Conservation (phyloP, 306 rosid genomes). For the Cicer pinnatifidum region DNA sequence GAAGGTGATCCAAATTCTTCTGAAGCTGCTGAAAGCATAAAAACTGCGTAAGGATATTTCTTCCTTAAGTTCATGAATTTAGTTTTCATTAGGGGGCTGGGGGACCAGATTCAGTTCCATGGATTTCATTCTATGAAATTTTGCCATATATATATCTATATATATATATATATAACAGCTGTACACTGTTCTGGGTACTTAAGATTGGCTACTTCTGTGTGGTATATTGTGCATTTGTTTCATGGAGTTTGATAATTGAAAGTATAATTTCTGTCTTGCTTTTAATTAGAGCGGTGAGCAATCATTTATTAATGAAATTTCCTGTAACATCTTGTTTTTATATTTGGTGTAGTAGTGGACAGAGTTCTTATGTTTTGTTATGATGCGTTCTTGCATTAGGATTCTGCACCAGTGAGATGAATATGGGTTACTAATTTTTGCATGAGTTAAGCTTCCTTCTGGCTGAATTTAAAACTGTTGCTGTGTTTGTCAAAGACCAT, state of each 20-base stretch:
- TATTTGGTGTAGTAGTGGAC: conserved; percentile 21
- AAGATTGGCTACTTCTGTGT: no score
- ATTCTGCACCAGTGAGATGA: conserved; percentile 7
- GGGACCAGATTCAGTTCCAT: background rate
- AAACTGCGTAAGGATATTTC: conserved; percentile 79
- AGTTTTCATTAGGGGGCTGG: background rate
- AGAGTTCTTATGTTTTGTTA: conserved; percentile 21
- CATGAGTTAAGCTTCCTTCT: conserved; percentile 27
- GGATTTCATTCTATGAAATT: background rate
- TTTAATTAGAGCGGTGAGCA: conserved; percentile 28
- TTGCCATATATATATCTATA: no score
- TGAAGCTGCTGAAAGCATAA: conserved; percentile 92
- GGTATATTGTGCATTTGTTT: background rate
- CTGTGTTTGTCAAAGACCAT: background rate
- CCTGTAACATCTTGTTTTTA: background rate
- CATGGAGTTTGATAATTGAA: conserved; percentile 22
- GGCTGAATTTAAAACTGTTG: background rate
- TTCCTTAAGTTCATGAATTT: conserved; percentile 11
- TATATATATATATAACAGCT: background rate
- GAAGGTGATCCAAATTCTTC: conserved; percentile 96
- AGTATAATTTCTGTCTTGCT: conserved; percentile 23
- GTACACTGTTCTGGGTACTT: background rate
- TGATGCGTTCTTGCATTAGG: conserved; percentile 18
- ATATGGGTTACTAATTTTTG: conserved; percentile 11
- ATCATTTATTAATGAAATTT: conserved; percentile 20